These are phyloP conservation scores for Zymoseptoria brevis DNA, from an alignment of 2,329 filamentous ascomycete species.

Conservation along the genomic window DNA sequence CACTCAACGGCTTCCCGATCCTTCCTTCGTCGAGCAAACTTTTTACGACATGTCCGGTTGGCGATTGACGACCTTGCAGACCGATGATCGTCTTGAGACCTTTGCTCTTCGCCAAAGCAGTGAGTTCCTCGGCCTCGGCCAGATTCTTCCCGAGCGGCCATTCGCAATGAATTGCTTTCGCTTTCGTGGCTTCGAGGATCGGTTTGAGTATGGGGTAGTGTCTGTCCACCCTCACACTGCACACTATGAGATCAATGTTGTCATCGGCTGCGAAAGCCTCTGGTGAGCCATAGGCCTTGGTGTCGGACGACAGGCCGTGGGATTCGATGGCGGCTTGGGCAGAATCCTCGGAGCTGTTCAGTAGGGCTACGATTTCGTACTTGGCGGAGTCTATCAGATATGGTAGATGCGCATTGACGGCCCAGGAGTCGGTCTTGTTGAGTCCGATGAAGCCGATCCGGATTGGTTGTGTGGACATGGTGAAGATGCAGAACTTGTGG, in stretches of 20 bases:
- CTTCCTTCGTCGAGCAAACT: constrained; percentile 35
- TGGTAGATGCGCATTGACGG: constrained; percentile 47
- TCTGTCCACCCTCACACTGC: constrained; percentile 37
- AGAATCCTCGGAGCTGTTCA: constrained; percentile 40
- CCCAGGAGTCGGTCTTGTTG: constrained; percentile 47
- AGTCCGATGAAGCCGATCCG: constrained; percentile 50
- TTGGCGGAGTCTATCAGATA: constrained; percentile 44
- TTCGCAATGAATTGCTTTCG: constrained; percentile 24
- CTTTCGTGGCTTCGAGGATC: constrained; percentile 20
- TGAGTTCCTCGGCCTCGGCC: constrained; percentile 37
- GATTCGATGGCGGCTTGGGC: constrained; percentile 36
- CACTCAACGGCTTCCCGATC: constrained; percentile 34
- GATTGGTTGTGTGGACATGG: constrained; percentile 31
- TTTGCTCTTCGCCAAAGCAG: constrained; percentile 32
- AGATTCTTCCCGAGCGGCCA: constrained; percentile 41
- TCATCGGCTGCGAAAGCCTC: constrained; percentile 39
- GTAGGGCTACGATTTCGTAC: constrained; percentile 44
- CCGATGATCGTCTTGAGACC: constrained; percentile 39
- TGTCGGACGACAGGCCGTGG: constrained; percentile 32
- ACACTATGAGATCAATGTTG: constrained; percentile 42
- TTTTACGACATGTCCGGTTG: constrained; percentile 34
- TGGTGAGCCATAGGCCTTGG: constrained; percentile 38
- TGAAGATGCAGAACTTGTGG: background rate
- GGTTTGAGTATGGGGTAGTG: constrained; percentile 39
- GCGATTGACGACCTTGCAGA: constrained; percentile 37